Conservation (phyloP, 2,329 filamentous ascomycete genomes). For the Leptodontidium sp. region DNA sequence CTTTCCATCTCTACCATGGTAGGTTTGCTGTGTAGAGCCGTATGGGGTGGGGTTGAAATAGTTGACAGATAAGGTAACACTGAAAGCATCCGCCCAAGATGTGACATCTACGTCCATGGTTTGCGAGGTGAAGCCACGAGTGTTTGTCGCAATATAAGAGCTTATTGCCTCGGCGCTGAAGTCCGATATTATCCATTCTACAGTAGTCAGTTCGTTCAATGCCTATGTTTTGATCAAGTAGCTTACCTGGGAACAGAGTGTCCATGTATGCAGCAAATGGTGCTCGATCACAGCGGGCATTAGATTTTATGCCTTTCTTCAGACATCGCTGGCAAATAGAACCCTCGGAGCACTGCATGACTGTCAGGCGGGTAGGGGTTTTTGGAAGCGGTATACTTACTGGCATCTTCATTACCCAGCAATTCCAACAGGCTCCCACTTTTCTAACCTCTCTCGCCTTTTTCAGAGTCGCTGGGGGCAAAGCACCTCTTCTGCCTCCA, state of each 20-base stretch:
- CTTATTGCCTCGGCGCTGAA: slow-evolving; percentile 24
- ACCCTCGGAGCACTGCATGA: slow-evolving; percentile 35
- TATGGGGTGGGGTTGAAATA: slow-evolving; percentile 27
- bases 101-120: slow-evolving; percentile 1
- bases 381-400: slow-evolving; percentile 16
- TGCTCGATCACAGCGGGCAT: slow-evolving; percentile 31
- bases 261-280: slow-evolving; percentile 23
- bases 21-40: slow-evolving; percentile 20
- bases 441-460: slow-evolving; percentile 37
- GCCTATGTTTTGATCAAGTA: slow-evolving; percentile 28
- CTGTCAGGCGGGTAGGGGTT: not conserved
- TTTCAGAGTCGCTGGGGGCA: slow-evolving; percentile 29
- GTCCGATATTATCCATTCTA: slow-evolving; percentile 27
- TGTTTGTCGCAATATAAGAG: not conserved
- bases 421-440: slow-evolving; percentile 40
- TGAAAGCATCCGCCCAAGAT: slow-evolving; percentile 1
- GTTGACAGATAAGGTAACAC: not conserved
- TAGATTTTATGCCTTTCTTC: slow-evolving; percentile 18
- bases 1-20: slow-evolving; percentile 24
- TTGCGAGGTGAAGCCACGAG: not conserved
- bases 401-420: slow-evolving; percentile 39
- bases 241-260: slow-evolving; percentile 20
- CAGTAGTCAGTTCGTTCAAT: not conserved
- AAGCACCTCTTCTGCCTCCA: slow-evolving; percentile 32
- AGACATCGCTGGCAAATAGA: slow-evolving; percentile 32